Percentiles rank a stretch among this genome's conserved stretches.
These are phyloP conservation scores for Cladophialophora exuberans DNA, from an alignment of 2,329 filamentous ascomycete species.

Conservation along the genomic window DNA sequence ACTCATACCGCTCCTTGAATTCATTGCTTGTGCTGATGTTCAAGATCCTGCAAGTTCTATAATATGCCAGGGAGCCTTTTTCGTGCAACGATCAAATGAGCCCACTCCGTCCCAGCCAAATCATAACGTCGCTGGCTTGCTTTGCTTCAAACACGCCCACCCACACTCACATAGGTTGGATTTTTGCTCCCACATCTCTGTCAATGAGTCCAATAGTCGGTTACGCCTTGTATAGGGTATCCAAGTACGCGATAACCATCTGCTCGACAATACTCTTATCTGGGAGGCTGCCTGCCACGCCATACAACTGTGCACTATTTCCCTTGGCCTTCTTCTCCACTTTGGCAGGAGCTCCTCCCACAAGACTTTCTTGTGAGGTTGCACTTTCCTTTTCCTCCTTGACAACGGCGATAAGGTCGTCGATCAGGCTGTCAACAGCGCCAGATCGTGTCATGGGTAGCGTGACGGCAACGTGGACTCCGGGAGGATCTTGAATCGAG, in stretches of 20 bases:
- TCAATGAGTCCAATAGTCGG: too few species aligned
- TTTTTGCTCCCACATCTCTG: too few species aligned
- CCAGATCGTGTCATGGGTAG: conserved; percentile 71
- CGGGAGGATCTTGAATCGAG: conserved; percentile 85
- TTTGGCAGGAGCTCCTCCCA: conserved; percentile 14
- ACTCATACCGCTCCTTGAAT: too few species aligned
- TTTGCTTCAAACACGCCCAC: not conserved
- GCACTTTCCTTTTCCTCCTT: conserved; percentile 75
- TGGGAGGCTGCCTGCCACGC: conserved; percentile 89
- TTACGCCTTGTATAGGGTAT: conserved; percentile 87
- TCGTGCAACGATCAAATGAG: too few species aligned
- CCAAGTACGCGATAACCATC: conserved; percentile 85
- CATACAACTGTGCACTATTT: conserved; percentile 87
- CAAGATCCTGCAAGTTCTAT: too few species aligned
- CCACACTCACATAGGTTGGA: too few species aligned
- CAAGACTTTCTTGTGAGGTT: conserved; percentile 77
- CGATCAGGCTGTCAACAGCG: conserved; percentile 76
- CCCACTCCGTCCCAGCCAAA: too few species aligned
- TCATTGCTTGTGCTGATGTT: too few species aligned
- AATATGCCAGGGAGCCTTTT: too few species aligned
- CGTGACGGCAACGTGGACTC: conserved; percentile 92
- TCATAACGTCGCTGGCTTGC: not conserved
- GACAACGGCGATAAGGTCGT: conserved; percentile 65
- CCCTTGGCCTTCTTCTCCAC: conserved; percentile 59
- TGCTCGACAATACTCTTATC: conserved; percentile 95